These are phyloP conservation scores for Tolypocladium sp. DNA, from an alignment of 2,329 filamentous ascomycete genomes.

Conservation along the genomic window DNA sequence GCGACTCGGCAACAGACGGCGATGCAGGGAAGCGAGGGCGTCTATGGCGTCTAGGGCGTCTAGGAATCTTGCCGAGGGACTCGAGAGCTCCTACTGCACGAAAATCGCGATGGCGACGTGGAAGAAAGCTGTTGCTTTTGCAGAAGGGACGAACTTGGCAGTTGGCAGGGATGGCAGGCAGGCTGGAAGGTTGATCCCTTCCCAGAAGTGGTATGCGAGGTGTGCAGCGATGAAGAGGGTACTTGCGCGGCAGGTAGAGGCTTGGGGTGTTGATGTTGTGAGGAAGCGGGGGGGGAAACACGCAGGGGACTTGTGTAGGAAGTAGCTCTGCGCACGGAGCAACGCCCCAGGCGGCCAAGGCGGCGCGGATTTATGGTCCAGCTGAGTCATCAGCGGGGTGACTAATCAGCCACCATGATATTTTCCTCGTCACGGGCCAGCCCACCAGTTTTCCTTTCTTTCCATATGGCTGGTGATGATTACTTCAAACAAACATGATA, in stretches of 20 bases:
- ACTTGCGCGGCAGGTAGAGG: not conserved
- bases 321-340: slow-evolving; percentile 1
- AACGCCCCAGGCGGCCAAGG: not conserved
- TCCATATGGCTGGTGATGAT: slow-evolving; percentile 52
- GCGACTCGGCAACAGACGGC: not conserved
- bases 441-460: slow-evolving; percentile 9
- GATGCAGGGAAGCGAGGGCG: not conserved
- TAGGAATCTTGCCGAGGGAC: not conserved
- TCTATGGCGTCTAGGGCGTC: not conserved
- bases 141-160: not conserved
- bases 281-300: not conserved
- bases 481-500: slow-evolving; percentile 48
- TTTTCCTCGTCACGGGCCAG: not conserved
- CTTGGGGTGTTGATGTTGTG: too few species aligned
- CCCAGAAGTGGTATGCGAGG: not conserved
- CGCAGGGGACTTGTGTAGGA: not conserved
- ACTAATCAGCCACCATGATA: not conserved
- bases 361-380: not conserved
- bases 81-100: not conserved
- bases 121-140: not conserved
- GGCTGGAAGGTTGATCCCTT: not conserved
- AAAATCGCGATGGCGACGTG: not conserved
- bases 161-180: not conserved
- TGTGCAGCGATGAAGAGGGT: not conserved
- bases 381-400: not conserved